These are phyloP conservation scores for Rhodomyrtus tomentosa DNA, from an alignment of 345 rosid genomes.

Conservation along the genomic window DNA sequence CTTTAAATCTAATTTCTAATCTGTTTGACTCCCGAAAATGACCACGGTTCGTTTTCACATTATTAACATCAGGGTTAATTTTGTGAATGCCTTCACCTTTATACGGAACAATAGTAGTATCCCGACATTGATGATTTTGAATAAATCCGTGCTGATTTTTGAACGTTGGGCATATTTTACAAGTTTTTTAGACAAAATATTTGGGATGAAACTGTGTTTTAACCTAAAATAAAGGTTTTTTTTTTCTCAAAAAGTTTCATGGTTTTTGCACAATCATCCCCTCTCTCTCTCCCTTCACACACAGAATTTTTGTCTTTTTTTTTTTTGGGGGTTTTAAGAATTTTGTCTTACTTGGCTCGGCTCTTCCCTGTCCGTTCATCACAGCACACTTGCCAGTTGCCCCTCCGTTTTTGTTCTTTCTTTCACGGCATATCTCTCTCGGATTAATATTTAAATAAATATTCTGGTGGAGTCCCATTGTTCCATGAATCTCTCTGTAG, in stretches of 20 bases:
- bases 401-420: neutral
- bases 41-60: neutral
- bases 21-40: rapidly evolving
- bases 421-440: neutral
- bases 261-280: neutral
- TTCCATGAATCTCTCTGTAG: neutral
- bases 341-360: neutral
- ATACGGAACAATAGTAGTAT: rapidly evolving
- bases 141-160: neutral
- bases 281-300: neutral
- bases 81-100: neutral
- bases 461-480: neutral
- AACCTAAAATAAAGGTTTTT: neutral
- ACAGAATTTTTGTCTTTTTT: neutral
- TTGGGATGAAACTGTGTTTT: neutral
- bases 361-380: neutral
- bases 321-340: neutral
- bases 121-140: neutral
- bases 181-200: neutral
- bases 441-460: neutral
- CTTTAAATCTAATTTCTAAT: neutral
- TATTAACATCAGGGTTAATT: neutral
- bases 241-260: neutral
- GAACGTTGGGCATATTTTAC: no score
- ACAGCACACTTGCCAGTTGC: neutral